phyloP scores from a whole-genome alignment of 2,329 filamentous ascomycete genomes.

The Exophiala sp. region DNA sequence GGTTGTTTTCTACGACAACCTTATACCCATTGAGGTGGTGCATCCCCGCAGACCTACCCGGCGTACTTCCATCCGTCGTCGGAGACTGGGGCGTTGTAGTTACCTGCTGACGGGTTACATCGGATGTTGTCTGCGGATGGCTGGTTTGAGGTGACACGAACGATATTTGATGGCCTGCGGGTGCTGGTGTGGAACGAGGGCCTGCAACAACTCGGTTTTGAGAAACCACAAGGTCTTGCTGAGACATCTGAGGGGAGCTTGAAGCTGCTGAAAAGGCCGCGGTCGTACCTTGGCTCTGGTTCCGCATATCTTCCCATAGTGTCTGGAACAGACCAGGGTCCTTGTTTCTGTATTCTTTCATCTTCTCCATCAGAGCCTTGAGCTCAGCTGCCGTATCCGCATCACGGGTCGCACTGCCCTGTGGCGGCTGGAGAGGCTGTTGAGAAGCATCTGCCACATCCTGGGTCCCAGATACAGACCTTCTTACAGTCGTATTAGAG shows the following conservation, averaged over 20 bases:
- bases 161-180: background rate
- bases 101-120: background rate
- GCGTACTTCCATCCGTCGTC: background rate
- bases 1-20: constrained; percentile 25
- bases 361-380: constrained; percentile 51
- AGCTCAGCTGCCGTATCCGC: constrained; percentile 47
- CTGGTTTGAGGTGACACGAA: background rate
- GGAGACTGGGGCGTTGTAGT: background rate
- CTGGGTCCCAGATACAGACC: background rate
- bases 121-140: background rate
- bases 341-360: constrained; percentile 52
- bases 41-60: background rate
- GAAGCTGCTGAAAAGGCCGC: constrained; percentile 5
- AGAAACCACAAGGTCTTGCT: background rate
- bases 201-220: background rate
- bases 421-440: background rate
- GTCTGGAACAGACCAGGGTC: constrained; percentile 51
- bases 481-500: background rate
- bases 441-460: background rate
- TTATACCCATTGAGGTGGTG: constrained; percentile 18
- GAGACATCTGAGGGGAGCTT: constrained; percentile 7
- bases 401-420: constrained; percentile 4
- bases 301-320: constrained; percentile 52
- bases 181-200: background rate
- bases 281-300: constrained; percentile 28